Base-by-base conservation (phyloP, 805 yeast species). In the Wickerhamomyces alni region DNA sequence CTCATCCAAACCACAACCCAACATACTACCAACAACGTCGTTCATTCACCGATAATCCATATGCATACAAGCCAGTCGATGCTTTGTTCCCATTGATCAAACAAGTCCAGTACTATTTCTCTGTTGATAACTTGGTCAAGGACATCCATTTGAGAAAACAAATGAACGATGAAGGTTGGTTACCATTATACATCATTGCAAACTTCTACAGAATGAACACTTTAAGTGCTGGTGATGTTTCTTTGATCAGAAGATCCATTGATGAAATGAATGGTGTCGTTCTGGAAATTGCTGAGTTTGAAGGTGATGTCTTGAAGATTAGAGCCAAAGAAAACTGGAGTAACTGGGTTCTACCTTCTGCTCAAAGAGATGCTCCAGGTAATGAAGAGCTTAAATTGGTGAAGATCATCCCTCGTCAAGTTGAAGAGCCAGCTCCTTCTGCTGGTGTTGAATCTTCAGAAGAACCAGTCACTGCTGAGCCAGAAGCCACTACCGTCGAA, bases 31-130 rank as follows among this genome's bases (percentile, higher is more conserved):
- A 36, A n/a, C 30, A 43, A 30, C 44, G 39, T 30, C 42, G 39
- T 22, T 32, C 32, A 18, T 37, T 36, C 34, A 33, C 33, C 16
- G 22, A 28, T 7, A 30, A 28, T 11, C 32, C 32, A 29, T 34
- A 37, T 21, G 37, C 38, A 13, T 38, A 35, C 16, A 46, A 48
- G 34, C 46, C 43, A 12, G 36, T 27, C 22, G 58, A 56, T 22
- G 49, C 57, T 13, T 31, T 47, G 34, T 47, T 45, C 30, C 44
- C 49, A 6, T 35, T 52, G 37, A 41, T 47, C n/a, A 55, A 48
- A 44, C 98, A 89, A 69, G 68, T 91, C 38, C 93, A 87, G 58
- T 93, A 93, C 69, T 93, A 93, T 63, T 85, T 93, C 66, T 82
- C 94, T 24, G 70, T 80, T 37, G 95, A 87, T 52, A 93, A 93